Percentiles rank a stretch among this genome's conserved stretches.
Evolutionary conservation across 129 eudicot species (phyloP).

Genomic region (Escallonia rubra): DNA sequence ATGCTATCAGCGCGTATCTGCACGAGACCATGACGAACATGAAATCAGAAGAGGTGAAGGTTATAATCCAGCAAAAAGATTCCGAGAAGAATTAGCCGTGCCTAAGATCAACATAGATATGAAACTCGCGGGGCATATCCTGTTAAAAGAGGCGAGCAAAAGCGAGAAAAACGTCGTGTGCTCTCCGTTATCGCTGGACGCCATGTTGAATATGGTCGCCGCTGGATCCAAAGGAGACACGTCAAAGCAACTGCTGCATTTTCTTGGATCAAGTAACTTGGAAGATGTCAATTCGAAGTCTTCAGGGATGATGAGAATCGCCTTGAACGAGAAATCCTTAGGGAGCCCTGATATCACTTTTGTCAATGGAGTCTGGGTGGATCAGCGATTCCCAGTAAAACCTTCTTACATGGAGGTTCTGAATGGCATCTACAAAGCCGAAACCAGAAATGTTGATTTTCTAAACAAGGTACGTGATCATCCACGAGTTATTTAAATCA

Average conservation of each 20-base stretch:
- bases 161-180: not conserved
- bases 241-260: not conserved
- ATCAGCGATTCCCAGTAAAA: not conserved
- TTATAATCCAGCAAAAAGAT: too few species aligned
- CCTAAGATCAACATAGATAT: too few species aligned
- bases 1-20: not conserved
- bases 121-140: not conserved
- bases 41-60: not conserved
- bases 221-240: not conserved
- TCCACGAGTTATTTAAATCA: too few species aligned
- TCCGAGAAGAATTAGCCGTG: too few species aligned
- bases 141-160: not conserved
- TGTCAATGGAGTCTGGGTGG: not conserved
- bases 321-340: not conserved
- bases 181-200: not conserved
- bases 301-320: not conserved
- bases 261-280: not conserved
- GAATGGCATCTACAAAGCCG: not conserved
- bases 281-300: not conserved
- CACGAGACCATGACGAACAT: not conserved
- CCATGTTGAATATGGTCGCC: not conserved
- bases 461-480: not conserved
- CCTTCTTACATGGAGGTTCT: not conserved
- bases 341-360: not conserved
- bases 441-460: not conserved